Evolutionary conservation across 2,329 filamentous ascomycete species (phyloP), one percentile per base, ranked within the genome.

Genomic region (Botrytis byssoidea): DNA sequence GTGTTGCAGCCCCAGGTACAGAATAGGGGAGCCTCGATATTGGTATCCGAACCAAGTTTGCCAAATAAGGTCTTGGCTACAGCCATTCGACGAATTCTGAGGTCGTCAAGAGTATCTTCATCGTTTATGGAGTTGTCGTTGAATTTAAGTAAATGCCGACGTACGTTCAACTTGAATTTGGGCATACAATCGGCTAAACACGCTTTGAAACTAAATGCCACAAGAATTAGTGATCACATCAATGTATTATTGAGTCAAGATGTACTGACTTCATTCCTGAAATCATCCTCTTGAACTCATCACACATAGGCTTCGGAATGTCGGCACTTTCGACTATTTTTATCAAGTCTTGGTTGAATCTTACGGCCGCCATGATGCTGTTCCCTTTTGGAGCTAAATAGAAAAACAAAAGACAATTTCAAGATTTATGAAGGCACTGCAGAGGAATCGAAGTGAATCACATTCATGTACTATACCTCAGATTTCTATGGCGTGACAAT

Each of bases 311-410:
- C 35, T 29, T 42, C 42, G 48, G 7, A 55, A 73, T 22, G 25
- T 70, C 71, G 63, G 44, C 55, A 51, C 82, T 82, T 75, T 83
- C 85, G n/a, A 87, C 86, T 25, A 70, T 37, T 35, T 42, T 29
- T 42, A 73, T 66, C 35, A 74, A 32, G 10, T 71, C 48, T 63
- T 68, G 32, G 35, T 70, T 73, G n/a, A 70, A 48, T n/a, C 55
- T 44, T 57, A 40, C 35, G 4, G 65, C 32, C 61, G 69, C 59
- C 69, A 71, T 72, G 6, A 20, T 72, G n/a, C 40, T 44, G 42
- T 68, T 55, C 63, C 51, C 44, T 72, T 37, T 68, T 44, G 25
- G 18, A 48, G 48, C n/a, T 29, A 59, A 68, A 29, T 60, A 22
- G 70, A 68, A 68, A 68, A 72, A 60, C 40, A 60, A 72, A 68